Evolutionary conservation across 257 asterid species (phyloP).

Genomic region (Catharanthus roseus): DNA sequence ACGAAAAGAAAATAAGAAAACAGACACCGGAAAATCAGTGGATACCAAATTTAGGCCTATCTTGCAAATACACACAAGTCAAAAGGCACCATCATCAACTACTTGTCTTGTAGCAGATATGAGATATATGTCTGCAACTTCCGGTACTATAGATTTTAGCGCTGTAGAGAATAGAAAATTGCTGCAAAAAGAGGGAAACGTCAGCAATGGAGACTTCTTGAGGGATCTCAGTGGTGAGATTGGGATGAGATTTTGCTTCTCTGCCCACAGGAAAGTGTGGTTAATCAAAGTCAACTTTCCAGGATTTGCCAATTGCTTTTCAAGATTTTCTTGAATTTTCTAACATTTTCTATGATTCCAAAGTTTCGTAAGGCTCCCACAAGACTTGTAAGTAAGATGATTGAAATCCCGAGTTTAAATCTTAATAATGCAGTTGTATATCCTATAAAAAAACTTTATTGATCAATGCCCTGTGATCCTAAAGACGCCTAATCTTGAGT

Average conservation of each 20-base stretch:
- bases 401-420: too few relatives aligned
- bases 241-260: not conserved
- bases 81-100: constrained; percentile 20
- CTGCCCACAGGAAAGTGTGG: not conserved
- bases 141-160: not conserved
- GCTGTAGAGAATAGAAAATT: too few relatives aligned
- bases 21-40: not conserved
- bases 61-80: constrained; percentile 15
- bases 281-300: constrained; percentile 3
- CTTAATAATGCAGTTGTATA: too few relatives aligned
- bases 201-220: not conserved
- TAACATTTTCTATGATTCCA: not conserved
- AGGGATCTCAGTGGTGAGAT: not conserved
- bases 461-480: too few relatives aligned
- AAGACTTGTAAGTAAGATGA: too few relatives aligned
- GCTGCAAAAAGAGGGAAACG: not conserved
- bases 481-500: too few relatives aligned
- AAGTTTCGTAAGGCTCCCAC: too few relatives aligned
- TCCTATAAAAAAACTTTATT: too few relatives aligned
- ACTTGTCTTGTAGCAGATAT: constrained; percentile 1
- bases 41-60: not conserved
- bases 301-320: not conserved
- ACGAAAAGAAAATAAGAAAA: too few relatives aligned
- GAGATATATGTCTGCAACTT: not conserved
- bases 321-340: not conserved